These are phyloP conservation scores for Physcia stellaris DNA, from an alignment of 495 filamentous ascomycete species.

Conservation along the genomic window DNA sequence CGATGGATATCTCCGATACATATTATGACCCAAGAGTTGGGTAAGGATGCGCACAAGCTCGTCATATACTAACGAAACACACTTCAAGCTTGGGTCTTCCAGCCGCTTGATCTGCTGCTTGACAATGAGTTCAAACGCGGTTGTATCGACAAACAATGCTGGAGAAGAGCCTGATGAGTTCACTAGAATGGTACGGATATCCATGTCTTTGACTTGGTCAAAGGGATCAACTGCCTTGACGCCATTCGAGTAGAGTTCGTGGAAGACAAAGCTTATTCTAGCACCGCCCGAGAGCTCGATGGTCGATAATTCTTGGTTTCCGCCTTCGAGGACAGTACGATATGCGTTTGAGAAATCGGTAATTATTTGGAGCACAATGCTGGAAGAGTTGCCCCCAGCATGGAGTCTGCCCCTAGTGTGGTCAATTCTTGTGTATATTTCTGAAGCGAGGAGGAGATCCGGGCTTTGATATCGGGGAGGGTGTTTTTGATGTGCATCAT, in stretches of 20 bases:
- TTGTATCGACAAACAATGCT: constrained; percentile 93
- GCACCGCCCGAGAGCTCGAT: constrained; percentile 91
- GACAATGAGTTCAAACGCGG: constrained; percentile 94
- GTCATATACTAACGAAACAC: constrained; percentile 92
- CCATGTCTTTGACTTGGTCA: constrained; percentile 91
- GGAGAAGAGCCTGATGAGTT: constrained; percentile 98
- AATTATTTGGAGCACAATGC: constrained; percentile 95
- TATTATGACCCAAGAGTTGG: constrained; percentile 73
- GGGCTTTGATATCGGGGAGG: constrained; percentile 92
- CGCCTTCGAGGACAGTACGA: constrained; percentile 88
- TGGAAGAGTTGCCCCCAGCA: constrained; percentile 92
- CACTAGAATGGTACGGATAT: constrained; percentile 92
- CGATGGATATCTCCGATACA: constrained; percentile 82
- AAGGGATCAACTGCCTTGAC: constrained; percentile 98
- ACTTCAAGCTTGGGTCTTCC: constrained; percentile 94
- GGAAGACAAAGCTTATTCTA: constrained; percentile 98
- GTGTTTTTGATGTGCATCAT: constrained; percentile 99
- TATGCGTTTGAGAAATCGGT: constrained; percentile 98
- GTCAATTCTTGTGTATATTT: constrained; percentile 79
- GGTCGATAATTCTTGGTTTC: constrained; percentile 89
- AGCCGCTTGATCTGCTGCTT: constrained; percentile 97
- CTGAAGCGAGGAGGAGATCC: constrained; percentile 81
- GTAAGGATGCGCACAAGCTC: constrained; percentile 92
- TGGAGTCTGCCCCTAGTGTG: constrained; percentile 78
- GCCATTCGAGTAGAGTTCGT: constrained; percentile 95